phyloP scores from a whole-genome alignment of 768 basidiomycete genomes.

The Paxillus ammoniavirescens region DNA sequence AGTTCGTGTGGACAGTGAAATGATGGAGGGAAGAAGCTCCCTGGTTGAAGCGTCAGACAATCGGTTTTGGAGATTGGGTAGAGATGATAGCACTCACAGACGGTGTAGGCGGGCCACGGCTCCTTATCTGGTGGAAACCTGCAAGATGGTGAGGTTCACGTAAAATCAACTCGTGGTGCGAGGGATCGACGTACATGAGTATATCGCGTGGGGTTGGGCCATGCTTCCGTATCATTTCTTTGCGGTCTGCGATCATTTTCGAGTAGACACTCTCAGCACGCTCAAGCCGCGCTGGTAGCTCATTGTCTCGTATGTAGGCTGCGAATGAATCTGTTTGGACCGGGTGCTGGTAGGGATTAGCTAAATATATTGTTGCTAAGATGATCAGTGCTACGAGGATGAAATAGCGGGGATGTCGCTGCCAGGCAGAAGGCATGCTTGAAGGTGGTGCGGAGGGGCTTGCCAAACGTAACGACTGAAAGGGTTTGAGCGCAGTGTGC shows the following conservation, averaged over 20 bases:
- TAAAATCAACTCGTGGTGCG: conserved; percentile 5
- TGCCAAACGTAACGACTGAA: conserved; percentile 5
- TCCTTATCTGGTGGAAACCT: conserved; percentile 52
- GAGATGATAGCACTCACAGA: conserved; percentile 39
- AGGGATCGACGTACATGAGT: conserved; percentile 29
- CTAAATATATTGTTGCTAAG: conserved; percentile 46
- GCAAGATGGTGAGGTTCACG: conserved; percentile 5
- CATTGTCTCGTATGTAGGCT: conserved; percentile 29
- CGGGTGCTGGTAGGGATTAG: conserved; percentile 35
- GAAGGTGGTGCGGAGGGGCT: background rate
- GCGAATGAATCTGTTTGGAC: conserved; percentile 23
- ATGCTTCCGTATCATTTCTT: conserved; percentile 51
- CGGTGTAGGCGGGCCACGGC: conserved; percentile 59
- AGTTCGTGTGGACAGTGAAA: conserved; percentile 44
- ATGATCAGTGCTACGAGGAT: conserved; percentile 42
- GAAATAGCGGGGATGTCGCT: conserved; percentile 54
- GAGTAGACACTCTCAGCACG: conserved; percentile 47
- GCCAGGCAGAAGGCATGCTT: conserved; percentile 32
- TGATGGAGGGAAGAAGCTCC: conserved; percentile 47
- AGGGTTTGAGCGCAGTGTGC: conserved; percentile 2
- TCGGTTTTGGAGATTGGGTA: background rate
- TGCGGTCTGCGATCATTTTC: conserved; percentile 39
- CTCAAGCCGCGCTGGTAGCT: conserved; percentile 39
- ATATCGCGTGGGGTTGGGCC: conserved; percentile 52
- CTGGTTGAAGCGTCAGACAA: conserved; percentile 17